Evolutionary conservation across 2,329 filamentous ascomycete genomes (phyloP).

Genomic region (Colletotrichum nymphaeae): DNA sequence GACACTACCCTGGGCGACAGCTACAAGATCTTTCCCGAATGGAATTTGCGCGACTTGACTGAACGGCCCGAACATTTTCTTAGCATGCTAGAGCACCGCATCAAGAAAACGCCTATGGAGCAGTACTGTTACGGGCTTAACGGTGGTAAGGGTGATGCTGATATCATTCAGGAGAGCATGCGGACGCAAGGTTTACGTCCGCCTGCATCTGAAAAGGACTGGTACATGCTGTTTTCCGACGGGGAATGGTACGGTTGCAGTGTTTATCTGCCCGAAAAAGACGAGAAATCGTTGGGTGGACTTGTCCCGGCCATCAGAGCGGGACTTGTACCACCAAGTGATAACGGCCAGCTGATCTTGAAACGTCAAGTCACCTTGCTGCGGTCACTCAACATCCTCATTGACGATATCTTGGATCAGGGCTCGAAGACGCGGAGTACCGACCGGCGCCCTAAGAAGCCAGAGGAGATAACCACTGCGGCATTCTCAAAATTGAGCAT

Average conservation of each 20-base stretch:
- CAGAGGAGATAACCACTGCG: conserved; percentile 41
- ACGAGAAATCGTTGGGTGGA: conserved; percentile 34
- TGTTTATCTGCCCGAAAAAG: conserved; percentile 46
- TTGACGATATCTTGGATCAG: conserved; percentile 55
- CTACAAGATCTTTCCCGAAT: conserved; percentile 54
- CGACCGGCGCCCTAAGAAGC: conserved; percentile 41
- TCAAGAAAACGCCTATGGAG: conserved; percentile 45
- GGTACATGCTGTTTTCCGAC: conserved; percentile 50
- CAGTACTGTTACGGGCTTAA: conserved; percentile 48
- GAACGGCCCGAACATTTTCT: conserved; percentile 50
- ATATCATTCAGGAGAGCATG: conserved; percentile 49
- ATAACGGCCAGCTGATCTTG: conserved; percentile 50
- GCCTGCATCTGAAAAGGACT: conserved; percentile 41
- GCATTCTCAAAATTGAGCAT: conserved; percentile 49
- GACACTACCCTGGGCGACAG: conserved; percentile 51
- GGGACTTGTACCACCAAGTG: conserved; percentile 42
- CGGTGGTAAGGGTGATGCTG: conserved; percentile 47
- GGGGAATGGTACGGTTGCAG: conserved; percentile 53
- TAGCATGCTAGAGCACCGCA: conserved; percentile 50
- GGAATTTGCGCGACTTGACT: conserved; percentile 55
- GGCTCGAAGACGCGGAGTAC: conserved; percentile 45
- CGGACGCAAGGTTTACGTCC: conserved; percentile 46
- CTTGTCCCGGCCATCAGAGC: conserved; percentile 40
- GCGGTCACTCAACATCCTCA: conserved; percentile 51
- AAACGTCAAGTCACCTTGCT: conserved; percentile 50